Base-by-base conservation (phyloP, 2,329 filamentous ascomycete genomes). In the Rhynchosporium graminicola region DNA sequence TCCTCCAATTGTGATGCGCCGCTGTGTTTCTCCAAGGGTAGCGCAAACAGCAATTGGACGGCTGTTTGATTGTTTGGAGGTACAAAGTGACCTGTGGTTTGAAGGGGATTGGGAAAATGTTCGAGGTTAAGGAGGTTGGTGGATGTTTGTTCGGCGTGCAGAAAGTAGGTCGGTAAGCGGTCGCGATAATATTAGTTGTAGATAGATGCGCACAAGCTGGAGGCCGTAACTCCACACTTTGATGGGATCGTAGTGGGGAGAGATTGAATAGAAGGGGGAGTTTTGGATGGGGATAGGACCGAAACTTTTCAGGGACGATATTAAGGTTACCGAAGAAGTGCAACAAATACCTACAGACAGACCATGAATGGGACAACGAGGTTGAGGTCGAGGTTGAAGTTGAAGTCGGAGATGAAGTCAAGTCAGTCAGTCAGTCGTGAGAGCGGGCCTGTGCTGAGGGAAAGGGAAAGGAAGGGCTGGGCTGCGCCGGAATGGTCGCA, bases 41-140 rank as follows among this genome's bases (percentile, higher is more conserved):
- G 13, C 43, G 28, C 60, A 31, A 20, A 31, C 28, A 52, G 31
- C 55, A 42, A 62, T 58, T 62, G 55, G 60, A n/a, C 13, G 26
- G 20, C 9, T 29, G 33, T 47, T 26, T 33, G 46, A 45, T 45
- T 36, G 55, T 28, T 46, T 31, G 60, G 55, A 58, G 40, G 55
- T 29, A 62, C 60, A 36, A 54, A 62, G 15, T 31, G 46, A 45
- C 40, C 46, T 58, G 47, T 52, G n/a, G 36, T 57, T 58, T 46
- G 47, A n/a, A 15, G 33, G 33, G 15, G 57, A 38, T 48, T 47
- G 29, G 8, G 55, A 15, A 47, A 38, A 43, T 20, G 33, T 48
- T 36, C 15, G 54, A 46, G 40, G 7, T n/a, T 31, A 40, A 36
- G 29, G 54, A 12, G 2, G 54, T 10, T 46, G 40, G 54, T 56